phyloP scores from a whole-genome alignment of 441 rosid genomes.

The Pelargonium australe region DNA sequence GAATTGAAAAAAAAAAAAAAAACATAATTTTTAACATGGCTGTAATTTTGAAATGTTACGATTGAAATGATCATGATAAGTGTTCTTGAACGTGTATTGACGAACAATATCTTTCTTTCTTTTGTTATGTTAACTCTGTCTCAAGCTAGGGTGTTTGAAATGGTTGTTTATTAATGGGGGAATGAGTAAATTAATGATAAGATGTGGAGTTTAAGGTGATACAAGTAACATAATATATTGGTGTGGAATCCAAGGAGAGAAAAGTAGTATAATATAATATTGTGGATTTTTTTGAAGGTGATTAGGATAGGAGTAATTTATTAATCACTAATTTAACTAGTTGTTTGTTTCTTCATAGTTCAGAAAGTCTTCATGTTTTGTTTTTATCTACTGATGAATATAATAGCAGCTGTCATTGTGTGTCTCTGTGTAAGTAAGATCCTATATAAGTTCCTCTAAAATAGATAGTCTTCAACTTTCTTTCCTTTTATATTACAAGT shows the following conservation, averaged over 20 bases:
- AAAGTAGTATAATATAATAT: no score
- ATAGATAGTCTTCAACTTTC: neutral
- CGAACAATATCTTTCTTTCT: no score
- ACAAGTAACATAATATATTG: neutral
- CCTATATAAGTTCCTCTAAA: neutral
- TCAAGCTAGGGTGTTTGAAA: no score
- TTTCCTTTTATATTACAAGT: neutral
- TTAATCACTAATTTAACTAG: neutral
- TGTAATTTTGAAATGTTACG: no score
- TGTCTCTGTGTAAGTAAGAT: neutral
- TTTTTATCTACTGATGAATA: neutral
- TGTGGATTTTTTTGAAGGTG: neutral
- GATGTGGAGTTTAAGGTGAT: neutral
- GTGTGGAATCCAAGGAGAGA: neutral
- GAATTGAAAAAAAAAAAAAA: no score
- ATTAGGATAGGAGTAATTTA: neutral
- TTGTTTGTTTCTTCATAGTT: no score
- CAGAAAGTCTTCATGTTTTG: neutral
- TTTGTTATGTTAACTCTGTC: no score
- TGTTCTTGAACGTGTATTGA: neutral
- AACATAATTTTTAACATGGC: no score
- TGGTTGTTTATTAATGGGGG: neutral
- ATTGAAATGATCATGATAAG: neutral
- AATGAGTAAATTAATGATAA: neutral
- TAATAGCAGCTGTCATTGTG: neutral